phyloP scores from a whole-genome alignment of 805 yeast genomes.

The Yarrowia bubula region DNA sequence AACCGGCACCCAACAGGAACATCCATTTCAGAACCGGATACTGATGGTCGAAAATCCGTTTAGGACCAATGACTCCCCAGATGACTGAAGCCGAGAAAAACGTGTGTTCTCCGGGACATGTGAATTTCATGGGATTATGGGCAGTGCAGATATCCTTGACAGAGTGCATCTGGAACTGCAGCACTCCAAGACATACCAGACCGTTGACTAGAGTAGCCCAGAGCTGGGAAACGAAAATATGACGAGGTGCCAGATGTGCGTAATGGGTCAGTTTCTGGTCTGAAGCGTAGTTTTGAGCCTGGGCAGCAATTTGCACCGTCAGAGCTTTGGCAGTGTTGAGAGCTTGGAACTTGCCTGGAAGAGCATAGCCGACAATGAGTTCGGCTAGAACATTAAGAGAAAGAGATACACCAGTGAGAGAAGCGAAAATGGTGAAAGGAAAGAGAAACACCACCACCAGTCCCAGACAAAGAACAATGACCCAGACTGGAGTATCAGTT shows the following conservation, averaged over 20 bases:
- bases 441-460: constrained; percentile 55
- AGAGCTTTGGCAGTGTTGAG: constrained; percentile 58
- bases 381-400: constrained; percentile 62
- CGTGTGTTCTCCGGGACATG: constrained; percentile 43
- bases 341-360: constrained; percentile 64
- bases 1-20: constrained; percentile 34
- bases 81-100: constrained; percentile 50
- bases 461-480: constrained; percentile 53
- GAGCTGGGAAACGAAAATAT: constrained; percentile 46
- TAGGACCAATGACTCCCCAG: constrained; percentile 51
- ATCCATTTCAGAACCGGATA: constrained; percentile 32
- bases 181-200: constrained; percentile 35
- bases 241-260: constrained; percentile 56
- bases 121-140: constrained; percentile 30
- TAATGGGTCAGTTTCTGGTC: constrained; percentile 64
- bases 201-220: constrained; percentile 43
- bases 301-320: constrained; percentile 61
- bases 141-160: constrained; percentile 35
- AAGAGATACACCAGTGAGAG: constrained; percentile 55
- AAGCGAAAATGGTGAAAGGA: constrained; percentile 55
- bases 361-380: constrained; percentile 60
- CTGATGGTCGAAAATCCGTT: constrained; percentile 43
- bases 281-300: constrained; percentile 52
- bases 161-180: constrained; percentile 39
- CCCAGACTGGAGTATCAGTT: constrained; percentile 58